These are phyloP conservation scores for Aspergillus awamori DNA, from an alignment of 2,329 filamentous ascomycete species.

Conservation along the genomic window DNA sequence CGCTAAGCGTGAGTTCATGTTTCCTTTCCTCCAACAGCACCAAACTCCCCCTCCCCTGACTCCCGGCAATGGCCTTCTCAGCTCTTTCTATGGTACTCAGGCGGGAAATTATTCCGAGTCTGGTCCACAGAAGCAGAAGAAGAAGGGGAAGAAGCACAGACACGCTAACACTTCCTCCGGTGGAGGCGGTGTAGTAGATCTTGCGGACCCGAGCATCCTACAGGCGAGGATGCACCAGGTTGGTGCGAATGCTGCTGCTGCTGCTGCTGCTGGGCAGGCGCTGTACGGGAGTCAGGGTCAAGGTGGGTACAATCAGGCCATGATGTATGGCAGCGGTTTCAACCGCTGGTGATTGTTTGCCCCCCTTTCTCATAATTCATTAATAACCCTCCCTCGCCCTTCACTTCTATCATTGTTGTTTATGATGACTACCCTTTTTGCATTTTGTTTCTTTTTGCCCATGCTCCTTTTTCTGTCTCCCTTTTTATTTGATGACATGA, in stretches of 20 bases:
- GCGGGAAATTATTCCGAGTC: constrained; percentile 86
- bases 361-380: constrained; percentile 24
- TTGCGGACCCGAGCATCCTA: constrained; percentile 99
- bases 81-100: constrained; percentile 86
- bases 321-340: constrained; percentile 76
- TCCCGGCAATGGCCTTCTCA: constrained; percentile 87
- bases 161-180: constrained; percentile 99
- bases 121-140: constrained; percentile 93
- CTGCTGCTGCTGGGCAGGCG: constrained; percentile 73
- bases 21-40: constrained; percentile 88
- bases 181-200: constrained; percentile 99
- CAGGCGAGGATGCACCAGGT: constrained; percentile 95
- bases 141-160: constrained; percentile 99
- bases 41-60: constrained; percentile 86
- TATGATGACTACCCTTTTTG: constrained; percentile 28
- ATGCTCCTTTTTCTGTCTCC: constrained; percentile 16
- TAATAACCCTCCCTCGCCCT: constrained; percentile 26
- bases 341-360: constrained; percentile 64
- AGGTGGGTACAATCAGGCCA: constrained; percentile 88
- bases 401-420: constrained; percentile 18
- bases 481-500: constrained; percentile 37
- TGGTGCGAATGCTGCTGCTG: constrained; percentile 66
- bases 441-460: constrained; percentile 27
- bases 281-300: constrained; percentile 82
- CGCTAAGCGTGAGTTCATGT: constrained; percentile 98